These are phyloP conservation scores for Beta corolliflora DNA, from an alignment of 179 eudicot species.

Conservation along the genomic window DNA sequence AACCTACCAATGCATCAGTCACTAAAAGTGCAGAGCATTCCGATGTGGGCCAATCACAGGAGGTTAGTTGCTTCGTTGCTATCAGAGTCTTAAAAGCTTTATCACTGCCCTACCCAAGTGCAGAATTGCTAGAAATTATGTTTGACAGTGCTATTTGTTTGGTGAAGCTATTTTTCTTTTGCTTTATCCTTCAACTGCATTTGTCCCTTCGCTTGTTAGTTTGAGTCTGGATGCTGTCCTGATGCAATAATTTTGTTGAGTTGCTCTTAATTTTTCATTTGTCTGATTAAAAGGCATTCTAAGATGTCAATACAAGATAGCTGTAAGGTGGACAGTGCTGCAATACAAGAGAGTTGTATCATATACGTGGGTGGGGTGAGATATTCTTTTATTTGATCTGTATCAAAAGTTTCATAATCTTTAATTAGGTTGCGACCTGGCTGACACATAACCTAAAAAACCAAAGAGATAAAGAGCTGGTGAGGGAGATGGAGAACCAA, in stretches of 20 bases:
- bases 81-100: background rate
- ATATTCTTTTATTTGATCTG: too few relatives aligned
- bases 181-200: background rate
- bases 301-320: background rate
- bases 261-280: background rate
- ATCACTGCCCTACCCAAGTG: background rate
- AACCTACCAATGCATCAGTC: constrained; percentile 31
- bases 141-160: background rate
- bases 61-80: constrained; percentile 43
- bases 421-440: background rate
- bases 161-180: background rate
- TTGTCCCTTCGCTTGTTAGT: too few relatives aligned
- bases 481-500: background rate
- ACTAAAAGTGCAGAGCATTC: constrained; percentile 34
- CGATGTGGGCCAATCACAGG: constrained; percentile 36
- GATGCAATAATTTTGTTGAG: background rate
- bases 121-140: background rate
- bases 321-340: background rate
- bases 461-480: background rate
- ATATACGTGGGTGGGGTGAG: background rate
- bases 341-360: background rate
- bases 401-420: background rate
- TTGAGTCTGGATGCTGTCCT: background rate
- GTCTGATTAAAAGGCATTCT: background rate
- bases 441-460: background rate